Base-by-base conservation (phyloP, 805 yeast genomes). In the Monosporozyma servazzii region DNA sequence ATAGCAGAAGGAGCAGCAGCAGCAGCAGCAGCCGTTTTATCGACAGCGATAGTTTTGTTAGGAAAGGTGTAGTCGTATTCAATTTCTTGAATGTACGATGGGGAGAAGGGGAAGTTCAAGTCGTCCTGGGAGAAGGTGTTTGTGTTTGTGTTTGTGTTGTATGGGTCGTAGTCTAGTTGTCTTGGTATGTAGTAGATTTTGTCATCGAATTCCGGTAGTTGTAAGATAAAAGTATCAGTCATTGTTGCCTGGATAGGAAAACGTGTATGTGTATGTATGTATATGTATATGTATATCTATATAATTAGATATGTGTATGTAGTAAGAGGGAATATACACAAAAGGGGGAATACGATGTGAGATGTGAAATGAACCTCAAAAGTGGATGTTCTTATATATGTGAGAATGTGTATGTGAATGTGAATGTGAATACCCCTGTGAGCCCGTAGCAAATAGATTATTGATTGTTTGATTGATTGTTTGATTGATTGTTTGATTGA, bases 51-150 rank as follows among this genome's bases (percentile, higher is more conserved):
- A 25, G 2, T 25, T 25, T 25, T 37, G 6, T n/a, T 37, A 36
- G 41, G 27, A 7, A 7, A 10, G 4, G 29, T 21, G 21, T 41
- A 41, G 21, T 41, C 44, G 17, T 47, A 47, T 17, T 17, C 33
- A 36, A 36, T 21, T 40, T 47, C 49, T 37, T 47, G 49, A 29
- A 47, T 47, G 17, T 37, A 36, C 2, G 49, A 47, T 6, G 43
- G 49, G 3, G 49, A 47, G 33, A 47, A 47, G 5, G 43, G 39
- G 18, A 47, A 47, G 37, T 47, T 27, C n/a, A 37, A 23, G 9
- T 47, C 49, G 5, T 45, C 49, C 11, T 47, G 43, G 8, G 43
- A 39, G 20, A 8, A 39, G 27, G 13, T 39, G 18, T 20, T 39
- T 39, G 5, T 37, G 13, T 13, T 37, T 11, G 6, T 37, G 20